These are phyloP conservation scores for Dipodascopsis tothii DNA, from an alignment of 805 yeast genomes.

Conservation along the genomic window DNA sequence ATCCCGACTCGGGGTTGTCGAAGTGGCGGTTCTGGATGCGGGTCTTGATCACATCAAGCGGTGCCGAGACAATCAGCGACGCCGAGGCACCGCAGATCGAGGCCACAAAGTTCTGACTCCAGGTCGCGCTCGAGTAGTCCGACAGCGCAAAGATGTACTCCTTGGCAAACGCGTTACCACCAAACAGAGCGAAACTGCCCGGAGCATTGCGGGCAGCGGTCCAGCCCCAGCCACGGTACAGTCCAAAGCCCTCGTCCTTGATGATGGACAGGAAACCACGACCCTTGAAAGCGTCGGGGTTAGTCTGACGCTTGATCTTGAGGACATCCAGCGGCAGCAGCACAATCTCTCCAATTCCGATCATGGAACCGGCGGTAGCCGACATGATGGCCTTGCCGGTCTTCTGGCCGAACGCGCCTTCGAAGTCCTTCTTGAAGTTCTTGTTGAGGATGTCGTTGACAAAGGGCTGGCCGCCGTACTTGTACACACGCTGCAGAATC, in stretches of 20 bases:
- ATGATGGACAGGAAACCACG: constrained; percentile 87
- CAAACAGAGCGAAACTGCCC: constrained; percentile 93
- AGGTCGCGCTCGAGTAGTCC: constrained; percentile 87
- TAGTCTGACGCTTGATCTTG: constrained; percentile 97
- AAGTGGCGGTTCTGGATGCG: constrained; percentile 95
- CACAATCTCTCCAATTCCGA: constrained; percentile 97
- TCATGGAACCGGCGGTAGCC: constrained; percentile 91
- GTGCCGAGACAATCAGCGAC: constrained; percentile 92
- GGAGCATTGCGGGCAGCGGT: constrained; percentile 99
- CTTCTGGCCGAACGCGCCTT: constrained; percentile 75
- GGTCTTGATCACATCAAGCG: constrained; percentile 95
- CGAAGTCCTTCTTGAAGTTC: constrained; percentile 65
- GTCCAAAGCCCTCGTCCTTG: constrained; percentile 83
- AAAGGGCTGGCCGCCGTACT: constrained; percentile 98
- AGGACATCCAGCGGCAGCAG: constrained; percentile 91
- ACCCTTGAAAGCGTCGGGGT: constrained; percentile 99
- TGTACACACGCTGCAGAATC: constrained; percentile 92
- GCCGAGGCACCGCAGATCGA: constrained; percentile 96
- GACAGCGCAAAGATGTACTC: constrained; percentile 81
- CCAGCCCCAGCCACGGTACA: constrained; percentile 99
- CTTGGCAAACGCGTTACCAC: constrained; percentile 98
- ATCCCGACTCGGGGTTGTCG: constrained; percentile 90
- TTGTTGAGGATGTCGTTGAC: constrained; percentile 84
- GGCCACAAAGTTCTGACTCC: constrained; percentile 90
- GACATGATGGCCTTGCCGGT: constrained; percentile 95